Evolutionary conservation across 192 early-diverging fungal species (phyloP), one percentile per base, ranked within the genome.

Genomic region (Borealophlyctis nickersoniae): DNA sequence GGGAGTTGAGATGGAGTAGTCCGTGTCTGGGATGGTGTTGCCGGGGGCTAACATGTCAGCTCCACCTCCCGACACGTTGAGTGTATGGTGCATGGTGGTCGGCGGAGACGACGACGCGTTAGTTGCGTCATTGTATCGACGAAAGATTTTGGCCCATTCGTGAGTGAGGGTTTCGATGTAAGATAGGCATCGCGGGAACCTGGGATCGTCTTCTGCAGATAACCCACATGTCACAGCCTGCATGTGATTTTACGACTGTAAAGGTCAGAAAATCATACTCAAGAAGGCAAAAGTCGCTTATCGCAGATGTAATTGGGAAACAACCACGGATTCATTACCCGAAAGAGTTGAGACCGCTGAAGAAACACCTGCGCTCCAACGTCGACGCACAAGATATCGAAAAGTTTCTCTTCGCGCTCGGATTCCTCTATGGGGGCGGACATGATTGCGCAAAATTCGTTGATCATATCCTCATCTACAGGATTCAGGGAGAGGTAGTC

Each of bases 341-440:
- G 64, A 68, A 76, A 73, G 36, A 72, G 55, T 2, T 53, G 58
- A 1, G 74, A 56, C 36, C 56, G 45, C 52, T 76, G 74, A 29
- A 76, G 54, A 27, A 76, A 72, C 3, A 73, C 56, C 14, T 58
- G 14, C 2, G 60, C 24, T 22, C 74, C 74, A 69, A 64, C 68
- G 36, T 76, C 66, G 26, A 9, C 56, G 19, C 60, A n/a, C n/a
- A 75, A 32, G 34, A 49, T 35, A 33, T 67, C 58, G 36, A 72
- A 73, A 22, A 56, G n/a, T 39, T 71, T 59, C 24, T 22, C 16
- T 26, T 67, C 64, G 19, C 26, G 24, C 7, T 69, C 69, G 35
- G 32, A 19, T 29, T 61, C 56, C 19, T 28, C 34, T 30, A 36
- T 30, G 9, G 63, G 48, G 22, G n/a, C 16, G 31, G 29, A n/a